Evolutionary conservation across 441 rosid species (phyloP), one percentile per base, ranked within the genome.

Genomic region (Eruca vesicaria): DNA sequence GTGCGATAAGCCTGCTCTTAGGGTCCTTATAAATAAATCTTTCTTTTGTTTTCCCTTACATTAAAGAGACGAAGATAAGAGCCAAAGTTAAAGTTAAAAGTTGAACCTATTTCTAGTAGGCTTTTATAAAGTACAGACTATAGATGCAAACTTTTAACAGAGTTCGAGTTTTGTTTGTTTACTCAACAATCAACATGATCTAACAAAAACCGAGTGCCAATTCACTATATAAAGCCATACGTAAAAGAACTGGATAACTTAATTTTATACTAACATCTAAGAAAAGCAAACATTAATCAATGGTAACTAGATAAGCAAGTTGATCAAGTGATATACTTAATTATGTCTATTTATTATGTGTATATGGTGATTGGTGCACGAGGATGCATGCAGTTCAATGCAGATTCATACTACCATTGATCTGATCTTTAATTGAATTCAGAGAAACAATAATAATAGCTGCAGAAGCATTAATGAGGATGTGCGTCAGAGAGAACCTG

Each of bases 361-460:
- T 20, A 56, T 56, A 56, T 55, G 14, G 53, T 45, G 53, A 29
- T n/a, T 32, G 14, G 21, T 20, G 63, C 66, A 59, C 31, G 66
- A 59, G 12, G 74, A 48, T 71, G 21, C 60, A 48, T 71, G 21
- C 60, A 58, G 65, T 11, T 53, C 53, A 52, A 67, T 23, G 65
- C 43, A 6, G 14, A 16, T 59, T 15, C 41, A 50, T 50, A 59
- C 11, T 50, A 59, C 11, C 18, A 60, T 8, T 19, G 23, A 45
- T 60, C 45, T 6, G 31, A 69, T 69, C 15, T 59, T 9, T 60
- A 59, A 18, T 23, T 43, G 4, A 43, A 29, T 5, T 56, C 28
- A n/a, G 6, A 14, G 9, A 31, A 1, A 29, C 36, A 29, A 43
- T 18, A 29, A 50, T 65, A 5, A 45, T 61, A 45, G 67, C 48